Conservation (phyloP, 306 rosid genomes). For the Herpetospermum pedunculosum region DNA sequence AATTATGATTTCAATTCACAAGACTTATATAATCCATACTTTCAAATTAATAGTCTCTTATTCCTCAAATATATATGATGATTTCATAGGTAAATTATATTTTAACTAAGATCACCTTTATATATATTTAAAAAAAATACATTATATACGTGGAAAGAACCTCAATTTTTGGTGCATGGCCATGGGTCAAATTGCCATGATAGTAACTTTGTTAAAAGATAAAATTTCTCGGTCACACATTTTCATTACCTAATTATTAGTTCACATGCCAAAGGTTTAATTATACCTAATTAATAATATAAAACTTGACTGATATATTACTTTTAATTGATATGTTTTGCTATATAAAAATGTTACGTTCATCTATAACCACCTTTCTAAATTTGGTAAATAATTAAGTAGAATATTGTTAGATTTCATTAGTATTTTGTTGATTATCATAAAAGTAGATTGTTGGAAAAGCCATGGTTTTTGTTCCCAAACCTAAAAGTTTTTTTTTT, state of each 20-base stretch:
- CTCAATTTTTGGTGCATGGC: not conserved
- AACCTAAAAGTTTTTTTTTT: too few species aligned
- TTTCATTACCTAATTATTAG: slow-evolving; percentile 1
- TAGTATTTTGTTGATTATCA: too few species aligned
- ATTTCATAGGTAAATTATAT: too few species aligned
- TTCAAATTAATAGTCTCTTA: too few species aligned
- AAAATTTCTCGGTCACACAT: not conserved
- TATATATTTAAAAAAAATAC: not conserved
- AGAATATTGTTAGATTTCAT: too few species aligned
- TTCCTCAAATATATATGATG: too few species aligned
- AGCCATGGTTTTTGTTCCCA: too few species aligned
- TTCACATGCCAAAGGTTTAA: not conserved
- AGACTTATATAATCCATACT: too few species aligned
- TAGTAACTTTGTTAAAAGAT: not conserved
- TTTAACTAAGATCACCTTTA: too few species aligned
- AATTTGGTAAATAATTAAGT: not conserved
- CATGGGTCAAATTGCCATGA: not conserved
- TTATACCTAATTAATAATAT: not conserved
- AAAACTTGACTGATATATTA: not conserved
- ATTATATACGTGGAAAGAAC: not conserved
- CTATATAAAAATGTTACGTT: not conserved
- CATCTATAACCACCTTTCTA: not conserved
- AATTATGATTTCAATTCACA: too few species aligned
- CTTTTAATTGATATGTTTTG: not conserved
- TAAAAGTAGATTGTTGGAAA: too few species aligned